phyloP scores from a whole-genome alignment of 2,329 filamentous ascomycete species.

The Botrytis aclada region DNA sequence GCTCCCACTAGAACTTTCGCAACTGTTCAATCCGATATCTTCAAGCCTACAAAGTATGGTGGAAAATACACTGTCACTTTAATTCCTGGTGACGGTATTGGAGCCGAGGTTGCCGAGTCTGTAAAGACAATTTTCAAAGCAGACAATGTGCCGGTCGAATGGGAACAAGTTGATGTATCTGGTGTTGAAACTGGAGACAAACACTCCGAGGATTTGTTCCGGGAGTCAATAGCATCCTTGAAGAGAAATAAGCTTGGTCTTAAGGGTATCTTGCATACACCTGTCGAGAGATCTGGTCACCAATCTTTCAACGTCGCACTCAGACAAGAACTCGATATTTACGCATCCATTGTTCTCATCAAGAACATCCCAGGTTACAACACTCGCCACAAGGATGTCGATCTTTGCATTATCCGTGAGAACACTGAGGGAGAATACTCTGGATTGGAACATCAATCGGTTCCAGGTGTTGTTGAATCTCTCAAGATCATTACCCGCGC shows the following conservation, averaged over 20 bases:
- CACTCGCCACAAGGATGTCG: constrained; percentile 95
- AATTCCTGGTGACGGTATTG: constrained; percentile 98
- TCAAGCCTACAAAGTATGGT: constrained; percentile 95
- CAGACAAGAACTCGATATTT: constrained; percentile 98
- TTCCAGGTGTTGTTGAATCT: constrained; percentile 93
- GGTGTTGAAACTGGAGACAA: constrained; percentile 80
- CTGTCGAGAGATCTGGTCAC: constrained; percentile 93
- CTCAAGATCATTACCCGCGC: constrained; percentile 99
- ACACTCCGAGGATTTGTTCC: constrained; percentile 91
- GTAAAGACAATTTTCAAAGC: constrained; percentile 99
- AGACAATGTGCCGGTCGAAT: constrained; percentile 97
- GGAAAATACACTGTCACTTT: constrained; percentile 99
- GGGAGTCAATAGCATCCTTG: constrained; percentile 90
- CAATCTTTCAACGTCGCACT: constrained; percentile 99
- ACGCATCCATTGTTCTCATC: constrained; percentile 94
- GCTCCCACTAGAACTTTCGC: constrained; percentile 52
- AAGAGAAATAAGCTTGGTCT: constrained; percentile 98
- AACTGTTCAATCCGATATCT: constrained; percentile 89
- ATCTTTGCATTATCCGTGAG: constrained; percentile 99
- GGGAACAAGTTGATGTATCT: constrained; percentile 96
- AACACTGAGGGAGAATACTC: constrained; percentile 99
- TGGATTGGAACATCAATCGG: constrained; percentile 96
- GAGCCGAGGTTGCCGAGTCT: constrained; percentile 94
- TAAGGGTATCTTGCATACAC: constrained; percentile 98
- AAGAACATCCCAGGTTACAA: constrained; percentile 99